Conservation (phyloP, 306 rosid genomes). For the Inga oerstediana region DNA sequence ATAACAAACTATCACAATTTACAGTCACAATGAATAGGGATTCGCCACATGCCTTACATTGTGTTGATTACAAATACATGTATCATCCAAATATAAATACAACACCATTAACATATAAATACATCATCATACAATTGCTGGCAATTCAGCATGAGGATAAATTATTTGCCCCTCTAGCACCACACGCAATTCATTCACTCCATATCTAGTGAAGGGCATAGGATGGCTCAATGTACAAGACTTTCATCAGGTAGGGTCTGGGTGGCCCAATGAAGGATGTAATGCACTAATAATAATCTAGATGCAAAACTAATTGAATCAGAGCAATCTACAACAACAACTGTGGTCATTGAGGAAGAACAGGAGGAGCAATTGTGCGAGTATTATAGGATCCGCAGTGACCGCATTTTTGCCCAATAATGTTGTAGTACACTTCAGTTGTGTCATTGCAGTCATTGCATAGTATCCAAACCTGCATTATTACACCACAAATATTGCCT, state of each 20-base stretch:
- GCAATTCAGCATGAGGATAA: slow-evolving; percentile 33
- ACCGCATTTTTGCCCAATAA: slow-evolving; percentile 88
- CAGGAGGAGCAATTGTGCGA: slow-evolving; percentile 89
- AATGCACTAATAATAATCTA: slow-evolving; percentile 29
- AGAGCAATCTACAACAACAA: slow-evolving; percentile 20
- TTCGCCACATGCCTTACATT: not conserved
- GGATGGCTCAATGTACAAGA: too few species aligned
- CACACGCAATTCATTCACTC: slow-evolving; percentile 32
- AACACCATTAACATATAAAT: not conserved
- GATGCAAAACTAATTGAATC: slow-evolving; percentile 33
- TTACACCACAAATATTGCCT: slow-evolving; percentile 13
- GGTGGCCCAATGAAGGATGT: slow-evolving; percentile 16
- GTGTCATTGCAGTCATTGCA: slow-evolving; percentile 98
- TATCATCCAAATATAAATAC: slow-evolving; percentile 26
- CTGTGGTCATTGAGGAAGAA: slow-evolving; percentile 73
- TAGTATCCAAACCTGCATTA: slow-evolving; percentile 93
- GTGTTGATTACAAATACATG: slow-evolving; percentile 3
- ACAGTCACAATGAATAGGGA: not conserved
- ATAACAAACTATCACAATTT: not conserved
- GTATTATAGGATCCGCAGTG: slow-evolving; percentile 94
- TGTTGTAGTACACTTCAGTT: slow-evolving; percentile 85
- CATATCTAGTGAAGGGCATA: not conserved
- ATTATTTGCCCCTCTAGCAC: slow-evolving; percentile 29
- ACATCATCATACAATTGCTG: not conserved
- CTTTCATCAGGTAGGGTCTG: too few species aligned